Base-by-base conservation (phyloP, 2,329 filamentous ascomycete genomes). In the Penicillium sp. region DNA sequence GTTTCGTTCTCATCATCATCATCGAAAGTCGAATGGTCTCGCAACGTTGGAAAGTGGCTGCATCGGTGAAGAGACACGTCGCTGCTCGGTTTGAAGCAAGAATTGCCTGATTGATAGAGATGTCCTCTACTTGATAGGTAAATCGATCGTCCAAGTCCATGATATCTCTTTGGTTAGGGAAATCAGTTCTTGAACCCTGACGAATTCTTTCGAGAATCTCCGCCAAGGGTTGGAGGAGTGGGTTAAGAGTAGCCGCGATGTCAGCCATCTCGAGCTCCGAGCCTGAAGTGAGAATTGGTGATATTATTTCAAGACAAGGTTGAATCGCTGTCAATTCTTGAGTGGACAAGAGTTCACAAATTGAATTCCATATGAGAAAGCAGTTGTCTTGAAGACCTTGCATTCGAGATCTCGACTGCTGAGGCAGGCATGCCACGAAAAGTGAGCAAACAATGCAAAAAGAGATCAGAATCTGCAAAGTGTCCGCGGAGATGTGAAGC, bases 401-500 rank as follows among this genome's bases (percentile, higher is more conserved):
- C 35, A 64, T 62, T 66, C 55, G 74, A 68, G 59, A 72, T 43
- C 57, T 75, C 61, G 41, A 57, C 60, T 64, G 72, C 54, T 57
- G 77, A 40, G 66, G 74, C 46, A 71, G 67, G 59, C 47, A 80
- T 62, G 60, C 78, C 60, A 66, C 60, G 70, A 71, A 71, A 51
- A 82, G 59, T 19, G 70, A 68, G 24, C 69, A 72, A 22, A 80
- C 72, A 19, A 82, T 73, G 66, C 80, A 82, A 47, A 82, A 75
- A n/a, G 78, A 81, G 6, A 73, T 72, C n/a, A 83, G 56, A 33
- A 82, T 76, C 39, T 81, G 80, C 61, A 84, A 68, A 67, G 82
- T 78, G 56, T 85, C 81, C 6, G 75, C 66, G 24, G 78, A 82
- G 16, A 85, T 73, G 64, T 76, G 76, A 53, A 78, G 75, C n/a